A percentile compares a stretch with the other conserved stretches of the same genome.
Evolutionary conservation across 257 asterid species (phyloP).

Genomic region (Thymus mandschuricus): DNA sequence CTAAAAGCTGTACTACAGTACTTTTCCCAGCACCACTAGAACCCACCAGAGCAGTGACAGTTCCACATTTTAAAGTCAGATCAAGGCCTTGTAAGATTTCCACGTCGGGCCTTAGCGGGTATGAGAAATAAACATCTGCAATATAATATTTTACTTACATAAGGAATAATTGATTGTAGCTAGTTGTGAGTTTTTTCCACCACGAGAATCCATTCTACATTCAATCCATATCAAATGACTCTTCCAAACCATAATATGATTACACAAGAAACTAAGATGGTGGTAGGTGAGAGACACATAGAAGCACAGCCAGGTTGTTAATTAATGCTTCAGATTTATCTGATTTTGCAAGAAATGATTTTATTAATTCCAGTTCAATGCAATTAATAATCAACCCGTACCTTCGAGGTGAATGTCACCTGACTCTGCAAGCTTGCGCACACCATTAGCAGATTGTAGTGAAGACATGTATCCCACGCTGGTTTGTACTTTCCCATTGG

Average conservation of each 20-base stretch:
- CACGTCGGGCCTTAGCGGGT: conserved; percentile 95
- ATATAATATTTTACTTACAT: conserved; percentile 12
- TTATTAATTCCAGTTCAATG: not conserved
- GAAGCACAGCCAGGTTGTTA: not conserved
- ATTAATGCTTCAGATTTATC: not conserved
- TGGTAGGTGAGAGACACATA: not conserved
- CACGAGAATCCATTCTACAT: conserved; percentile 1
- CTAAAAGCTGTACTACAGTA: conserved; percentile 90
- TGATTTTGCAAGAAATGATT: not conserved
- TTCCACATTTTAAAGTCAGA: conserved; percentile 75
- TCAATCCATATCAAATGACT: conserved; percentile 5
- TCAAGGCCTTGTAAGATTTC: conserved; percentile 80
- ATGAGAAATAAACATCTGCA: conserved; percentile 87
- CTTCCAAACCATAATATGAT: not conserved
- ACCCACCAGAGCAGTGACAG: conserved; percentile 95
- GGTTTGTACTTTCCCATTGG: conserved; percentile 41
- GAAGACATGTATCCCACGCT: conserved; percentile 67
- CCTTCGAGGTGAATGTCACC: conserved; percentile 95
- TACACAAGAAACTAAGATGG: not conserved
- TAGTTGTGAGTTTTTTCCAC: conserved; percentile 14
- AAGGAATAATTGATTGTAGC: not conserved
- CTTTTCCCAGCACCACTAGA: conserved; percentile 98
- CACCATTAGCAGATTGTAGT: conserved; percentile 60
- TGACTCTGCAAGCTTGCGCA: conserved; percentile 67
- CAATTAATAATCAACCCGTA: conserved; percentile 30